Percentiles rank a stretch among this genome's conserved stretches.
Conservation (phyloP, 2,329 filamentous ascomycete genomes). For the Aureobasidium subglaciale region DNA sequence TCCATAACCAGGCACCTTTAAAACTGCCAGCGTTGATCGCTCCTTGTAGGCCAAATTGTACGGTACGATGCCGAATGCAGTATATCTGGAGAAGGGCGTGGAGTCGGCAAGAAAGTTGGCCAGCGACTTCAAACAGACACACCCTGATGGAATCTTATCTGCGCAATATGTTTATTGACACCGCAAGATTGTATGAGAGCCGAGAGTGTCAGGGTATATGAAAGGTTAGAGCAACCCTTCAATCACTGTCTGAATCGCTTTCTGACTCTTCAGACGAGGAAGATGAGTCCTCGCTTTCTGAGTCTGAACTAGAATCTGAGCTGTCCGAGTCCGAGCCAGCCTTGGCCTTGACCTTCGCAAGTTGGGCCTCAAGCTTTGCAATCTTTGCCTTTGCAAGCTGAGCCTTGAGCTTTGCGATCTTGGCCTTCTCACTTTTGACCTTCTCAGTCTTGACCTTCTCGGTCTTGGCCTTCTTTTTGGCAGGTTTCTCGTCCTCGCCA, state of each 20-base stretch:
- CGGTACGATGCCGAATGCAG: too few species aligned
- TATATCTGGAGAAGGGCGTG: too few species aligned
- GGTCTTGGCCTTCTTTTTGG: background rate
- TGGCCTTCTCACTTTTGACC: background rate
- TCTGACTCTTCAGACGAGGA: slow-evolving; percentile 7
- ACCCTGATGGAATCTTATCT: too few species aligned
- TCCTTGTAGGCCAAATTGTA: too few species aligned
- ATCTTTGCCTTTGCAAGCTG: background rate
- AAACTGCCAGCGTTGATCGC: too few species aligned
- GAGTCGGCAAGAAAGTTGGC: too few species aligned
- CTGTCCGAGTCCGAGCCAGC: slow-evolving; percentile 10
- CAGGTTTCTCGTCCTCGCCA: background rate
- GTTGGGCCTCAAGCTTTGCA: background rate
- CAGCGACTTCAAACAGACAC: too few species aligned
- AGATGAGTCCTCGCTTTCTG: background rate
- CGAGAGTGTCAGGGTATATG: slow-evolving; percentile 34
- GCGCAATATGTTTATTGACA: too few species aligned
- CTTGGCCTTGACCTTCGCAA: slow-evolving; percentile 2
- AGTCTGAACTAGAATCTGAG: background rate
- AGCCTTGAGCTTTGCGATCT: background rate
- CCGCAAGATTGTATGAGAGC: too few species aligned
- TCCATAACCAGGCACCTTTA: too few species aligned
- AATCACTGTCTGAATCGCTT: slow-evolving; percentile 13
- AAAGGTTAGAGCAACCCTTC: background rate
- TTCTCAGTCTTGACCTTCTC: background rate